A percentile compares a stretch with the other conserved stretches of the same genome.
Conservation (phyloP, 441 rosid genomes). For the Sinapis alba region DNA sequence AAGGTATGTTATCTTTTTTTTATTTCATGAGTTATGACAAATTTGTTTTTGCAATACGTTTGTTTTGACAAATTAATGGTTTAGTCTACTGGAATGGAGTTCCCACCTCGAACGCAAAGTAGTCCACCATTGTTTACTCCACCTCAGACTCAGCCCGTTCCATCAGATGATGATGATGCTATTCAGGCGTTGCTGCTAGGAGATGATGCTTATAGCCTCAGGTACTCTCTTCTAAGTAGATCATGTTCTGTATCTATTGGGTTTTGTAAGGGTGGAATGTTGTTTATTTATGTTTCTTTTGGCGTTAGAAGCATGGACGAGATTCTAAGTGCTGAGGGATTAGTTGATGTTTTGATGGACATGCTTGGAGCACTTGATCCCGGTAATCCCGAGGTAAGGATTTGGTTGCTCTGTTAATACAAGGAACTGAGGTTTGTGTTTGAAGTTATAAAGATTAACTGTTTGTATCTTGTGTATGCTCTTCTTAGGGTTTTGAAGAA, state of each 20-base stretch:
- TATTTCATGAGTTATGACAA: neutral
- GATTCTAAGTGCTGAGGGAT: conserved; percentile 68
- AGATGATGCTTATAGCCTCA: conserved; percentile 73
- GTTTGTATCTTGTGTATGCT: conserved; percentile 2
- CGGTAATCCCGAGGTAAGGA: conserved; percentile 62
- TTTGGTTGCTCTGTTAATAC: conserved; percentile 5
- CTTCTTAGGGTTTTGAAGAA: conserved; percentile 68
- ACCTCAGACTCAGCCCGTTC: conserved; percentile 76
- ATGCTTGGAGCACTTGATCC: conserved; percentile 85
- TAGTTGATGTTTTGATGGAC: conserved; percentile 75
- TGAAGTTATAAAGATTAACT: conserved; percentile 7
- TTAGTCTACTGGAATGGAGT: conserved; percentile 85
- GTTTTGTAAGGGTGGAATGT: neutral
- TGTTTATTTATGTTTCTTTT: conserved; percentile 20
- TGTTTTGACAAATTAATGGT: neutral
- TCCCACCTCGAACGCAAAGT: conserved; percentile 79
- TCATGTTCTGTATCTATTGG: neutral
- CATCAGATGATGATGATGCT: conserved; percentile 73
- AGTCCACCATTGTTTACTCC: conserved; percentile 79
- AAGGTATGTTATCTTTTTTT: conserved; percentile 51
- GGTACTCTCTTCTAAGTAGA: conserved; percentile 44
- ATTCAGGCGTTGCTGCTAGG: conserved; percentile 76
- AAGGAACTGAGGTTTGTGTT: conserved; percentile 12
- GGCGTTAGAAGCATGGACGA: conserved; percentile 53
- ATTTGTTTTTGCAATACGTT: neutral